Evolutionary conservation across 192 early-diverging fungal species (phyloP).

Genomic region (Hyaloraphidium curvatum): DNA sequence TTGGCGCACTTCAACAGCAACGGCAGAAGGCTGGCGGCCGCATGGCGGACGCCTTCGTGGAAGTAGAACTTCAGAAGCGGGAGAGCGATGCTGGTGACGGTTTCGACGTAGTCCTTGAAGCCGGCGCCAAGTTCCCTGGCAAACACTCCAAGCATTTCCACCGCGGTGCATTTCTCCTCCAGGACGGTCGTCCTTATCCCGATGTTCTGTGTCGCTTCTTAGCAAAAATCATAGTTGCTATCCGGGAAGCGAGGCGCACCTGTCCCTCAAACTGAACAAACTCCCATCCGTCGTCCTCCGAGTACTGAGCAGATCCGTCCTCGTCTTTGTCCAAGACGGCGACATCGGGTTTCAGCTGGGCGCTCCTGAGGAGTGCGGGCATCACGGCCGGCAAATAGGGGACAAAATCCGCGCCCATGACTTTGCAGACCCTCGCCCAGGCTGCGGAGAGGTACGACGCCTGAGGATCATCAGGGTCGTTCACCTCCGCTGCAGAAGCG

Average conservation of each 20-base stretch:
- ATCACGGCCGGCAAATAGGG: conserved; percentile 84
- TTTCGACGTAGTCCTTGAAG: conserved; percentile 68
- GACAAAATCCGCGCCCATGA: conserved; percentile 82
- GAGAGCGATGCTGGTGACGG: conserved; percentile 66
- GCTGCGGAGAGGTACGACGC: conserved; percentile 77
- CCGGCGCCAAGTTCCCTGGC: conserved; percentile 74
- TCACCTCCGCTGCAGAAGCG: conserved; percentile 19
- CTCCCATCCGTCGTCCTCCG: conserved; percentile 96
- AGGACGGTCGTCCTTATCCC: conserved; percentile 87
- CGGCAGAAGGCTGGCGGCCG: conserved; percentile 68
- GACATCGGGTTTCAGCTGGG: conserved; percentile 83
- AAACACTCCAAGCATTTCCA: conserved; percentile 95
- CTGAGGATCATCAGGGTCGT: conserved; percentile 86
- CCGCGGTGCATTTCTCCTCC: conserved; percentile 95
- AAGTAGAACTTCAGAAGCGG: conserved; percentile 92
- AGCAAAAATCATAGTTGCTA: not conserved
- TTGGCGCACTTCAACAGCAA: conserved; percentile 45
- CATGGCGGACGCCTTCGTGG: conserved; percentile 87
- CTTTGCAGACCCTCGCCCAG: conserved; percentile 94
- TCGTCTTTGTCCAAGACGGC: conserved; percentile 66
- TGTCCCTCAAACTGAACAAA: conserved; percentile 80
- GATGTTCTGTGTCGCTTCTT: conserved; percentile 34
- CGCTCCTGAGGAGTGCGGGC: conserved; percentile 68
- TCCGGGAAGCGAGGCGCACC: conserved; percentile 3
- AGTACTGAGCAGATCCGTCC: conserved; percentile 69